These are phyloP conservation scores for Patellifolia procumbens DNA, from an alignment of 179 eudicot species.

Conservation along the genomic window DNA sequence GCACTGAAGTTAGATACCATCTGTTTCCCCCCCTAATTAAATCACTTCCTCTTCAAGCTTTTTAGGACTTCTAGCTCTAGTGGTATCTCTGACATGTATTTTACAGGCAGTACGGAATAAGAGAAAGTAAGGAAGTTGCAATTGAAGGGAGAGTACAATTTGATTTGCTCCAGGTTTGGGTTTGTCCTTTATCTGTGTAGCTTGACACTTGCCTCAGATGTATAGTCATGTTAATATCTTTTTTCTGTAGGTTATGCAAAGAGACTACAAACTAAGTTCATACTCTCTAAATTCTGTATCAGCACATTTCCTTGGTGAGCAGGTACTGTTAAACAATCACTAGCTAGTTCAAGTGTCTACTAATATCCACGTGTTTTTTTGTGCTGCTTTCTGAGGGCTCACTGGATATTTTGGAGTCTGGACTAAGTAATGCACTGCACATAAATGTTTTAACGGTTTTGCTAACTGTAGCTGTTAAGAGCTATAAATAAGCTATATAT, in stretches of 20 bases:
- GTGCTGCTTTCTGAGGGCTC: background rate
- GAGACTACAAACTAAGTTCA: slow-evolving; percentile 94
- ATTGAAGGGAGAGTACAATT: slow-evolving; percentile 97
- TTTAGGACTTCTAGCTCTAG: background rate
- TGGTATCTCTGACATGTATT: slow-evolving; percentile 6
- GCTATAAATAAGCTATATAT: background rate
- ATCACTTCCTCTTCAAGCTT: background rate
- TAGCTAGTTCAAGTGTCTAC: background rate
- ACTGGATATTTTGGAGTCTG: background rate
- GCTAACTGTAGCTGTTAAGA: background rate
- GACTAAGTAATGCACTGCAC: background rate
- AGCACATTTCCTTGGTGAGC: slow-evolving; percentile 98
- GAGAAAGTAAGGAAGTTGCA: slow-evolving; percentile 95
- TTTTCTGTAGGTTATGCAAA: slow-evolving; percentile 80
- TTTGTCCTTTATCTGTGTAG: slow-evolving; percentile 15
- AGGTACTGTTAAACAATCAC: slow-evolving; percentile 43
- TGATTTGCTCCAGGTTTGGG: slow-evolving; percentile 88
- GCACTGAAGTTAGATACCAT: slow-evolving; percentile 10
- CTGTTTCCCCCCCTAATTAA: background rate
- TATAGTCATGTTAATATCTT: slow-evolving; percentile 20
- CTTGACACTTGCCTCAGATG: slow-evolving; percentile 4
- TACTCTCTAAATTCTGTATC: slow-evolving; percentile 97
- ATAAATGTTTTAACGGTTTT: background rate
- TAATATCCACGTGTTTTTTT: no score
- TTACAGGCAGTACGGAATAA: slow-evolving; percentile 86